These are phyloP conservation scores for Cladosporium sp. DNA, from an alignment of 2,329 filamentous ascomycete genomes.

Conservation along the genomic window DNA sequence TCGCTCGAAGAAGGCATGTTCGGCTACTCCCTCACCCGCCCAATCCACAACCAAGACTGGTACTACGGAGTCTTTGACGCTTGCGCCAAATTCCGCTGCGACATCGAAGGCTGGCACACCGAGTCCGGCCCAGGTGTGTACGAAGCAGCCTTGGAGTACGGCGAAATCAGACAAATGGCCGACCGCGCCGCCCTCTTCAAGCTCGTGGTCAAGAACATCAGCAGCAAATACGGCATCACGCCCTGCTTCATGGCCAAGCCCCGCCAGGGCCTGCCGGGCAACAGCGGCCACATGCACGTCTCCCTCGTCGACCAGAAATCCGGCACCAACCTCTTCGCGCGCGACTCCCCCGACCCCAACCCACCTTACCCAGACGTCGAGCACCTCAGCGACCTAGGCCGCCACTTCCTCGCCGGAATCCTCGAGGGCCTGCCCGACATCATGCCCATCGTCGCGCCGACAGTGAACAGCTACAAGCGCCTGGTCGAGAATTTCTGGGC, in stretches of 20 bases:
- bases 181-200: conserved; percentile 93
- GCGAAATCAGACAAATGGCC: conserved; percentile 82
- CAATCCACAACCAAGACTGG: conserved; percentile 86
- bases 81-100: conserved; percentile 70
- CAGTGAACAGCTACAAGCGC: conserved; percentile 96
- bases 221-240: conserved; percentile 81
- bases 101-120: conserved; percentile 92
- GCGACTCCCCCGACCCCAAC: conserved; percentile 65
- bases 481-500: conserved; percentile 99
- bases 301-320: conserved; percentile 67
- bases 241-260: conserved; percentile 99
- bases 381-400: conserved; percentile 78
- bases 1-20: conserved; percentile 91
- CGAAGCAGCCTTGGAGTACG: conserved; percentile 90
- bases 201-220: conserved; percentile 85
- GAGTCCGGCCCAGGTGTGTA: conserved; percentile 92
- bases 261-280: conserved; percentile 81
- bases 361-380: conserved; percentile 71
- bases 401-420: conserved; percentile 88
- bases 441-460: conserved; percentile 93
- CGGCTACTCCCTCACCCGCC: conserved; percentile 82
- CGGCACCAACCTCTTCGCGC: conserved; percentile 76
- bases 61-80: conserved; percentile 83
- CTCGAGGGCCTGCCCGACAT: conserved; percentile 85
- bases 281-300: conserved; percentile 93